These are phyloP conservation scores for Psilocybe cubensis DNA, from an alignment of 768 basidiomycete species.

Conservation along the genomic window DNA sequence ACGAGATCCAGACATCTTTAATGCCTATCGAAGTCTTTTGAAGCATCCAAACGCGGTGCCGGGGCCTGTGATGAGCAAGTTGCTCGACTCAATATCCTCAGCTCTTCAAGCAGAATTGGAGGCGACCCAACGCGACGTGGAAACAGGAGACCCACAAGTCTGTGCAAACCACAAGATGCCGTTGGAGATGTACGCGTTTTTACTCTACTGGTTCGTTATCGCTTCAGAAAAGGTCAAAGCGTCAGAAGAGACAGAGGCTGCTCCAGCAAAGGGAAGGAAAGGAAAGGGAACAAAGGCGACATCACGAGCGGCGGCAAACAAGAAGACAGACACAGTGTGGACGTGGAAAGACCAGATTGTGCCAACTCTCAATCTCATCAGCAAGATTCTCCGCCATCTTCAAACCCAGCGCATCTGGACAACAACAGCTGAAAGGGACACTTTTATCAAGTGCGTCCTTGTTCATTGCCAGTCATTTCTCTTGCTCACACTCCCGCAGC, in stretches of 20 bases:
- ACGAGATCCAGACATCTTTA: constrained; percentile 69
- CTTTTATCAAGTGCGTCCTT: constrained; percentile 74
- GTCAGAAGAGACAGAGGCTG: constrained; percentile 48
- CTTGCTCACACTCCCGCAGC: constrained; percentile 39
- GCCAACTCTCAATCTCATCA: constrained; percentile 66
- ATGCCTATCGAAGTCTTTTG: constrained; percentile 80
- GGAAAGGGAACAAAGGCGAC: constrained; percentile 59
- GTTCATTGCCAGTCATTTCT: not conserved
- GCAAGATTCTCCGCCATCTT: constrained; percentile 65
- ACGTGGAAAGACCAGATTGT: constrained; percentile 83
- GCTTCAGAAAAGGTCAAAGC: constrained; percentile 79
- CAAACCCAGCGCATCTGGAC: constrained; percentile 86
- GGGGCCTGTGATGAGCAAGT: constrained; percentile 74
- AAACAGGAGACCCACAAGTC: constrained; percentile 66
- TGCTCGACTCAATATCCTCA: constrained; percentile 86
- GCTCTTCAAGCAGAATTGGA: constrained; percentile 77
- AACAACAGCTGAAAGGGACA: constrained; percentile 83
- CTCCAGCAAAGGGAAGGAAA: constrained; percentile 52
- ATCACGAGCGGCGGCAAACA: constrained; percentile 41
- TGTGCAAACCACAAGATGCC: constrained; percentile 68
- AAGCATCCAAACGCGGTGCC: constrained; percentile 71
- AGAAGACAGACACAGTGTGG: constrained; percentile 56
- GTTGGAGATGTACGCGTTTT: constrained; percentile 91
- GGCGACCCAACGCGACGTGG: constrained; percentile 66
- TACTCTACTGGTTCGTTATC: constrained; percentile 88